Conservation (phyloP, 768 basidiomycete genomes). For the Phanerodontia chrysosporium region DNA sequence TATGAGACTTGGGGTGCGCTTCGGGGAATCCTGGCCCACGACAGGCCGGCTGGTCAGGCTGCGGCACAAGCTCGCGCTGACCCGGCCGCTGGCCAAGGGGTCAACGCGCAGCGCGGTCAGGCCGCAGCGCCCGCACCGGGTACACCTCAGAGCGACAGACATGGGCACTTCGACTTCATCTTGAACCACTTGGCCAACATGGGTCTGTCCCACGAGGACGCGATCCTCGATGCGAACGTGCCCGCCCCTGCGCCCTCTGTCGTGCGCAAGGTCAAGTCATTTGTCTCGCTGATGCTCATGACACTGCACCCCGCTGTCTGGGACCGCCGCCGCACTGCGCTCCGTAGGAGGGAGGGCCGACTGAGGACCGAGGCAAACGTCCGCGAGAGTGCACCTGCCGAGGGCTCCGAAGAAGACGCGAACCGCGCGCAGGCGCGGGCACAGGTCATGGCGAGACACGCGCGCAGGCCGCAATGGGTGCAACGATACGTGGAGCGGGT, state of each 20-base stretch:
- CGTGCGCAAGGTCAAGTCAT: conserved; percentile 46
- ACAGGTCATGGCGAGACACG: conserved; percentile 45
- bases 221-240: conserved; percentile 34
- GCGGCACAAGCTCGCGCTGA: conserved; percentile 19
- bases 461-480: conserved; percentile 57
- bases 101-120: conserved; percentile 9
- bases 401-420: conserved; percentile 10
- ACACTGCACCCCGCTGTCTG: conserved; percentile 74
- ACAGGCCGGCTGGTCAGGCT: conserved; percentile 25
- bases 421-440: conserved; percentile 32
- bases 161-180: conserved; percentile 28
- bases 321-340: conserved; percentile 56
- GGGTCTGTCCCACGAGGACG: conserved; percentile 55
- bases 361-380: conserved; percentile 61
- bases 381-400: conserved; percentile 21
- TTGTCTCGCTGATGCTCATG: conserved; percentile 50
- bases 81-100: conserved; percentile 12
- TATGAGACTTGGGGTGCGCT: conserved; percentile 77
- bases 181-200: conserved; percentile 53
- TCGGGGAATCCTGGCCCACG: conserved; percentile 39
- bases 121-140: not conserved
- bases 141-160: conserved; percentile 9
- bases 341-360: conserved; percentile 61
- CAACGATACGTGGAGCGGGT: conserved; percentile 62
- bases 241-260: conserved; percentile 40